Base-by-base conservation (phyloP, 129 eudicot species). In the Erigeron canadensis region DNA sequence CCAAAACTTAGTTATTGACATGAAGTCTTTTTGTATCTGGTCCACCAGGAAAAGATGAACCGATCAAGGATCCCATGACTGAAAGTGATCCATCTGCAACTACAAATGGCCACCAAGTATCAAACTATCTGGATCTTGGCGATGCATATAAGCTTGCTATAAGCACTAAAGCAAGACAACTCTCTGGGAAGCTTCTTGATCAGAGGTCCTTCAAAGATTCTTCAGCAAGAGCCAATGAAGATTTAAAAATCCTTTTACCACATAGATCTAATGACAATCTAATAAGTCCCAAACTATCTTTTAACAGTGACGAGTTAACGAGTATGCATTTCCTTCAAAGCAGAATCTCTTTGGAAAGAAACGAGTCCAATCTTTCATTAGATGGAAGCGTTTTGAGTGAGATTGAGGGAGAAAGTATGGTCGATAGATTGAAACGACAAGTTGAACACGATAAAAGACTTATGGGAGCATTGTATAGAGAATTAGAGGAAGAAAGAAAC, bases 131-230 rank as follows among this genome's bases (percentile, higher is more conserved):
- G 78, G 96, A 95, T 57, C 99, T 95, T 34, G 89, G 91, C 47
- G 99, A 90, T 76, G 99, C 99, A 62, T 95, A 95, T 84, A 95
- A 83, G 80, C 83, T 95, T 37, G 99, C 99, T 19, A 66, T 88
- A 22, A 82, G 94, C 73, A 83, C 58, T 37, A 88, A 75, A 69
- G 87, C 91, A 53, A 86, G 96, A 68, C 97, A 88, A 71, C 79
- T 89, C 39, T 93, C 98, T 5, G 95, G 88, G 39, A 93, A 85
- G 80, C 63, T 86, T 59, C 72, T 88, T 48, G 99, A 90, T 47
- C 94, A 88, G 73, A 81, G 37, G 67, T 83, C 96, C 47, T 79
- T 85, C 54, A 84, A 84, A 62, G 87, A 95, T 13, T 81, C 99
- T 56, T 37, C 85, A 21, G 45, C 77, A 34, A 83, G 79, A 74